phyloP scores from a whole-genome alignment of 176 grass and related monocot species.

The Avena sativa region DNA sequence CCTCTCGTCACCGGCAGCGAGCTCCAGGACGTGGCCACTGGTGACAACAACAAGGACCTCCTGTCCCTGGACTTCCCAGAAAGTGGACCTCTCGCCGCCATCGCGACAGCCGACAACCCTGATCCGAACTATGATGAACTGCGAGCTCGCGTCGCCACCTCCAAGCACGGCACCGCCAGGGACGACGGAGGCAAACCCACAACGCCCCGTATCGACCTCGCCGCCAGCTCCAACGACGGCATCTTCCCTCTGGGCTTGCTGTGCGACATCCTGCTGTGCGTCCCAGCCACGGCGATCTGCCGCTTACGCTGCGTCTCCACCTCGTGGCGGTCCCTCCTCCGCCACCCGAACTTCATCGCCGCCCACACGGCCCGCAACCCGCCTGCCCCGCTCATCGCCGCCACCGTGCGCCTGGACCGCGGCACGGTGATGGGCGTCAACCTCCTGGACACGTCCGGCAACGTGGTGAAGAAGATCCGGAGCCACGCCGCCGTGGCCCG shows the following conservation, averaged over 20 bases:
- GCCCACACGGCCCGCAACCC: background rate
- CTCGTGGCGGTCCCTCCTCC: background rate
- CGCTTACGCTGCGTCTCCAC: background rate
- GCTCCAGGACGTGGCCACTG: no score
- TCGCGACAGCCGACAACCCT: no score
- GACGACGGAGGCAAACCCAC: no score
- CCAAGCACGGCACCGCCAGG: no score
- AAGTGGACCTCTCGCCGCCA: no score
- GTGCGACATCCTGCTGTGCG: background rate
- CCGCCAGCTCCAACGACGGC: background rate
- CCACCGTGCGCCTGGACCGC: background rate
- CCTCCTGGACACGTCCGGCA: background rate
- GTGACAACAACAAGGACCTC: no score
- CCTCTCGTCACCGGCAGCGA: no score
- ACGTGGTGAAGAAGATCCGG: background rate
- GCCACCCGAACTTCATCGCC: background rate
- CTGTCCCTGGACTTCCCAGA: no score
- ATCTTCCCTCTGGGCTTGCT: background rate
- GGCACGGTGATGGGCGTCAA: conserved; percentile 11
- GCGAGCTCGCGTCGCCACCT: no score
- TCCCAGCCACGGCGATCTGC: background rate
- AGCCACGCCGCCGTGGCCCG: background rate
- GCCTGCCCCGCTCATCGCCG: background rate
- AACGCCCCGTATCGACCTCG: background rate
- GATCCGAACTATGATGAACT: no score